Percentiles rank a stretch among this genome's conserved stretches.
These are phyloP conservation scores for Leucogyrophana mollusca DNA, from an alignment of 768 basidiomycete species.

Conservation along the genomic window DNA sequence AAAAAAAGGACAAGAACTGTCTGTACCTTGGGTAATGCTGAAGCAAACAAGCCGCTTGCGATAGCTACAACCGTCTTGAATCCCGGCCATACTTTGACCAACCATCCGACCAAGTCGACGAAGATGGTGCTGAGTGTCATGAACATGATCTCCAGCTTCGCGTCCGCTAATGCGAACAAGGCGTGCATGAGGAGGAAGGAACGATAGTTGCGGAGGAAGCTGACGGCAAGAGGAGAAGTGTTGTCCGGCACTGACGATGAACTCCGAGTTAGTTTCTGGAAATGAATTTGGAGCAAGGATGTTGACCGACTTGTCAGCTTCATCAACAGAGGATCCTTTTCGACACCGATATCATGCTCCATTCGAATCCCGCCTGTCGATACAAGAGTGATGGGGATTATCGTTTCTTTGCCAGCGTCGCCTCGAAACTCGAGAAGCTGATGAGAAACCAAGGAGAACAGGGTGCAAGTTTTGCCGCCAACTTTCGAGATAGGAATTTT, in stretches of 20 bases:
- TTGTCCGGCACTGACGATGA: slow-evolving; percentile 6
- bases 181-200: slow-evolving; percentile 20
- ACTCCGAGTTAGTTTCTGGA: no score
- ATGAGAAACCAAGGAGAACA: no score
- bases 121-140: neutral
- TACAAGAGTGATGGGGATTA: neutral
- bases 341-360: neutral
- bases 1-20: neutral
- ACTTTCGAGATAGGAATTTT: no score
- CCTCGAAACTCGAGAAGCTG: no score
- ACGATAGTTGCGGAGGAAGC: slow-evolving; percentile 9
- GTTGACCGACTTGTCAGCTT: neutral
- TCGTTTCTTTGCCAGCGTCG: no score
- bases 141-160: slow-evolving; percentile 12
- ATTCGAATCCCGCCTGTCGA: neutral
- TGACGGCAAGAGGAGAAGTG: slow-evolving; percentile 15
- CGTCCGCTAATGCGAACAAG: slow-evolving; percentile 2
- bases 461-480: no score
- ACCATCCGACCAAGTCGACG: slow-evolving; percentile 7
- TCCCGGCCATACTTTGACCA: slow-evolving; percentile 5
- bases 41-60: slow-evolving; percentile 5
- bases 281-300: no score
- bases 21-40: slow-evolving; percentile 5
- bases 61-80: slow-evolving; percentile 3
- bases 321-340: neutral